Evolutionary conservation across 2,329 filamentous ascomycete genomes (phyloP), one percentile per base, ranked within the genome.

Genomic region (Fusarium anthophilum): DNA sequence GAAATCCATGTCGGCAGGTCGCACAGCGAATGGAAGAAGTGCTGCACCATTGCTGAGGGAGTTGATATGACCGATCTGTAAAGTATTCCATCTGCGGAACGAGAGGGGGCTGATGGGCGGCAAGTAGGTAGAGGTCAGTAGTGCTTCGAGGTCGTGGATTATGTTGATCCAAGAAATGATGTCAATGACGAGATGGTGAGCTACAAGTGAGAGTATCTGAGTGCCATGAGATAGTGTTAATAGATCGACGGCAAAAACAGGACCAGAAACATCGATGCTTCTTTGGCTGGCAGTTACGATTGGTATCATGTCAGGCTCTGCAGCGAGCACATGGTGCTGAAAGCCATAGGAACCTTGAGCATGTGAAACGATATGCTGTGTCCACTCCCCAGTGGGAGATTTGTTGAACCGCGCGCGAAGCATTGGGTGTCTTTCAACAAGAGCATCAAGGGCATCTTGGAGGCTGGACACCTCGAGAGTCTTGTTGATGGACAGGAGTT

Each of bases 131-230:
- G 55, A 60, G 13, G 81, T 76, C 12, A 86, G 73, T 2, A 83
- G 68, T 11, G 79, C 78, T 60, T 87, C 84, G 0, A 87, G 76
- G 51, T 87, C 84, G 41, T 84, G 81, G 1, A 86, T 73, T 4
- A 87, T 77, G 7, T 85, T 79, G 13, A 83, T 79, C 86, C 86
- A 87, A 0, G 84, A 85, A 2, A 87, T 83, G 8, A 87, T 73
- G 58, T 87, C 85, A 22, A 87, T 80, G 3, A 83, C 79, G 1
- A 84, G 74, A 62, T 84, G 83, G 20, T 84, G 82, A 4, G 78
- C 80, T 12, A 79, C 73, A 14, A 85, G 56, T 11, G 80, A 81
- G 0, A 83, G 53, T 4, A 75, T 48, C 39, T 81, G 81, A 13
- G 72, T 32, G 8, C 63, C 63, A 2, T 61, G n/a, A 8, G 28